A percentile compares a stretch with the other conserved stretches of the same genome.
Evolutionary conservation across 805 yeast genomes (phyloP).

Genomic region (Saturnispora saitoi): DNA sequence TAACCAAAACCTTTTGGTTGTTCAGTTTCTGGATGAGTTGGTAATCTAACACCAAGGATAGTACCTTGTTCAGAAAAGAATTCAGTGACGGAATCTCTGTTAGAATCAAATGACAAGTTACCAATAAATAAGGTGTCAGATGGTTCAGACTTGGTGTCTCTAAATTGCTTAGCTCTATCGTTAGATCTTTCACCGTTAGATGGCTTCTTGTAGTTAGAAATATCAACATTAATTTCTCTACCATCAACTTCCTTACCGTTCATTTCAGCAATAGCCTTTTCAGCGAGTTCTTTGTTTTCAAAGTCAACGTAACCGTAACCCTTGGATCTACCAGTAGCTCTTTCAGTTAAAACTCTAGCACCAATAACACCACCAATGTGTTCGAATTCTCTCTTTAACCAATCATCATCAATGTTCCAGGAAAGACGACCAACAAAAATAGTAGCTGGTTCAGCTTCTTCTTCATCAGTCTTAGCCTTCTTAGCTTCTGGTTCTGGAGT

Average conservation of each 20-base stretch:
- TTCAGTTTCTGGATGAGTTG: conserved; percentile 97
- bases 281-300: conserved; percentile 65
- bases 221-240: conserved; percentile 88
- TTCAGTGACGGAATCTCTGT: conserved; percentile 68
- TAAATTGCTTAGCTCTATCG: conserved; percentile 83
- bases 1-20: conserved; percentile 99
- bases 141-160: conserved; percentile 86
- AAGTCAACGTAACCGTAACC: conserved; percentile 98
- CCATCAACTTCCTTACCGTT: conserved; percentile 97
- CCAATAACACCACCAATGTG: conserved; percentile 68
- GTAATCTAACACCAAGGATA: conserved; percentile 84
- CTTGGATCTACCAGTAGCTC: conserved; percentile 76
- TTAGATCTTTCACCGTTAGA: conserved; percentile 41
- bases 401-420: conserved; percentile 93
- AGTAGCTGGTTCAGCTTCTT: conserved; percentile 65
- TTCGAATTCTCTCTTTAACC: conserved; percentile 85
- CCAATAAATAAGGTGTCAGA: conserved; percentile 95
- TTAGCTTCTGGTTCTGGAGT: conserved; percentile 37
- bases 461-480: conserved; percentile 36
- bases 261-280: conserved; percentile 73
- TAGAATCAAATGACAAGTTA: conserved; percentile 85
- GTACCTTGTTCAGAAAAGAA: conserved; percentile 72
- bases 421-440: conserved; percentile 95
- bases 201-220: conserved; percentile 68
- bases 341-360: conserved; percentile 92